These are phyloP conservation scores for Tetrastigma voinierianum DNA, from an alignment of 164 flowering plant genomes.

Conservation along the genomic window DNA sequence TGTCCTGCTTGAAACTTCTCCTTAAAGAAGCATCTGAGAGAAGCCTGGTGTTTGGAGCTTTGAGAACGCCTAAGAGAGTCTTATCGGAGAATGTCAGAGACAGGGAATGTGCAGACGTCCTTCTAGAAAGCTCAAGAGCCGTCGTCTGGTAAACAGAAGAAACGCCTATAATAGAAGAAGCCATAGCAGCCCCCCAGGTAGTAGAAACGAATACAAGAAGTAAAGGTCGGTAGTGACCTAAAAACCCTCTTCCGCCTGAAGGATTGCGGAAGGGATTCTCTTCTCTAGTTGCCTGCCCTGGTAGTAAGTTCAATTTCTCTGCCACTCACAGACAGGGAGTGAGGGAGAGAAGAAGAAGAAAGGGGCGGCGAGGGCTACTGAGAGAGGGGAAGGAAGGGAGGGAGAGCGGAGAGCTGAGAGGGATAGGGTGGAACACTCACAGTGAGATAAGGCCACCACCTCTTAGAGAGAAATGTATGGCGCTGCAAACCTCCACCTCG, in stretches of 20 bases:
- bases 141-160: constrained; percentile 40
- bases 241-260: too few species aligned
- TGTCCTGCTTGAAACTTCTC: background rate
- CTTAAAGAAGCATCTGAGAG: constrained; percentile 6
- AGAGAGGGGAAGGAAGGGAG: background rate
- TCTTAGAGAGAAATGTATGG: constrained; percentile 24
- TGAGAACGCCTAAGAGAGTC: constrained; percentile 13
- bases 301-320: background rate
- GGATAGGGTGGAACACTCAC: constrained; percentile 5
- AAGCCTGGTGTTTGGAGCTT: constrained; percentile 6
- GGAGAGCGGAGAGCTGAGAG: too few species aligned
- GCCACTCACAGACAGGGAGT: background rate
- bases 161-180: constrained; percentile 45
- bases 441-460: constrained; percentile 44
- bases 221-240: background rate
- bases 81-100: constrained; percentile 19
- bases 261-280: too few species aligned
- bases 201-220: background rate
- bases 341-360: constrained; percentile 12
- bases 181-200: constrained; percentile 26
- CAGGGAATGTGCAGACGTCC: constrained; percentile 1
- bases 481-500: constrained; percentile 34
- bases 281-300: background rate
- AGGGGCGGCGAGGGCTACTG: constrained; percentile 6
- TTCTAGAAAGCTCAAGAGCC: constrained; percentile 24